phyloP scores from a whole-genome alignment of 352 stramenopile species.

The Pythium insidiosum region DNA sequence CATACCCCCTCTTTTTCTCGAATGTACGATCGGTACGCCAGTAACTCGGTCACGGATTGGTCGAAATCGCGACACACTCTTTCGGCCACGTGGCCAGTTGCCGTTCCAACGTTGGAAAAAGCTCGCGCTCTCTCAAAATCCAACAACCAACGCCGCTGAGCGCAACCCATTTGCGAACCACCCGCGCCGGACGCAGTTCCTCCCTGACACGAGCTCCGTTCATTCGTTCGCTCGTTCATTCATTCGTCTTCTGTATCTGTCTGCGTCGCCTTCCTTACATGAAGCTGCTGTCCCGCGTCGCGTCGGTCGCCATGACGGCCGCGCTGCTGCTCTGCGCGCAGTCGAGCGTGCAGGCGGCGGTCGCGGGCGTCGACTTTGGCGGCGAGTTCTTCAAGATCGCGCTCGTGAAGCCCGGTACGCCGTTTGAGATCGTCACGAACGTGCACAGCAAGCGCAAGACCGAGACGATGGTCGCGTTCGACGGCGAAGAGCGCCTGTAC shows the following conservation, averaged over 20 bases:
- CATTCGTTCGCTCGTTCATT: conserved; percentile 7
- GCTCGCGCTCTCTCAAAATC: no score
- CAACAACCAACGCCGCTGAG: neutral
- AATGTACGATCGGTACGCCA: neutral
- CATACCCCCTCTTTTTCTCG: neutral
- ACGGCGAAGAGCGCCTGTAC: conserved; percentile 91
- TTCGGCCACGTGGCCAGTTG: conserved; percentile 11
- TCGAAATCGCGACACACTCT: neutral
- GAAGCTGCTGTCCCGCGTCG: no score
- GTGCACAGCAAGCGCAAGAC: conserved; percentile 98
- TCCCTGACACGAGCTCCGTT: no score
- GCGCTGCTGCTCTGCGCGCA: no score
- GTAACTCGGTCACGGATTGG: neutral
- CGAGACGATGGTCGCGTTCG: conserved; percentile 90
- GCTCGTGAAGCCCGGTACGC: conserved; percentile 89
- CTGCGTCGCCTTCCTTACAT: conserved; percentile 50
- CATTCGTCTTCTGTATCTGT: conserved; percentile 20
- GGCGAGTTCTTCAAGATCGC: conserved; percentile 86
- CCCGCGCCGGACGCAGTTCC: no score
- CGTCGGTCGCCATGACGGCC: no score
- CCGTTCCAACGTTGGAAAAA: no score
- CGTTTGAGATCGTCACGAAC: conserved; percentile 98
- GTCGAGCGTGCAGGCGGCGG: no score
- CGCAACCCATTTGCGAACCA: conserved; percentile 5
- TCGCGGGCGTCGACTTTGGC: conserved; percentile 96